Evolutionary conservation across 305 asterid species (phyloP), one percentile per base, ranked within the genome.

Genomic region (Fraxinus paxiana): DNA sequence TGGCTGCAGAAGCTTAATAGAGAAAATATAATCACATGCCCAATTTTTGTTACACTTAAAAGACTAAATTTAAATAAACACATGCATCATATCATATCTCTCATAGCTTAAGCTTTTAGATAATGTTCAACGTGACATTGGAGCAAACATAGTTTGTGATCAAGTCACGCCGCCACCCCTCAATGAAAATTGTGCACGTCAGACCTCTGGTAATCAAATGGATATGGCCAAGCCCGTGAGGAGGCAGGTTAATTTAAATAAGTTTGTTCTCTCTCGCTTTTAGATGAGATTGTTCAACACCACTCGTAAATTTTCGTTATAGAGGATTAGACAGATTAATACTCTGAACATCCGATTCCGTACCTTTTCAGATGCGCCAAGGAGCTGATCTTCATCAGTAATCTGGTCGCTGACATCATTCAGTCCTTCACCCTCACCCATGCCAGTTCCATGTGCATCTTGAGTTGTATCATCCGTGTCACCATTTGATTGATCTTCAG

Each of bases 371-470:
- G 96, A 89, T 51, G 88, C 48, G 35, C 97, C 98, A 73, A 92
- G 88, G 75, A 96, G 97, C 90, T 96, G 99, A 84, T 96, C 98
- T 87, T 96, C 99, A 63, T 93, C 92, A 48, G 82, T 85, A 79
- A 96, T 93, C 89, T 96, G 98, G 61, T 96, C 89, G 79, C 99
- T 93, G 80, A 96, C 97, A 83, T 96, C 99, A 69, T 91, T 91
- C 73, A 86, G 37, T 73, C 99, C 99, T 20, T 87, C 85, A 70
- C 99, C 99, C 81, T 94, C 97, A 77, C 98, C 97, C 94, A 96
- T 92, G 80, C 99, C 99, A 15, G 97, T 96, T 81, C 98, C 99
- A 79, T 80, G 86, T 69, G 93, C 94, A 83, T 96, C 97, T 82
- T 90, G 87, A 82, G 91, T 88, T 48, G 35, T 81, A 79, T 88